Base-by-base conservation (phyloP, 2,329 filamentous ascomycete genomes). In the Aureobasidium namibiae region DNA sequence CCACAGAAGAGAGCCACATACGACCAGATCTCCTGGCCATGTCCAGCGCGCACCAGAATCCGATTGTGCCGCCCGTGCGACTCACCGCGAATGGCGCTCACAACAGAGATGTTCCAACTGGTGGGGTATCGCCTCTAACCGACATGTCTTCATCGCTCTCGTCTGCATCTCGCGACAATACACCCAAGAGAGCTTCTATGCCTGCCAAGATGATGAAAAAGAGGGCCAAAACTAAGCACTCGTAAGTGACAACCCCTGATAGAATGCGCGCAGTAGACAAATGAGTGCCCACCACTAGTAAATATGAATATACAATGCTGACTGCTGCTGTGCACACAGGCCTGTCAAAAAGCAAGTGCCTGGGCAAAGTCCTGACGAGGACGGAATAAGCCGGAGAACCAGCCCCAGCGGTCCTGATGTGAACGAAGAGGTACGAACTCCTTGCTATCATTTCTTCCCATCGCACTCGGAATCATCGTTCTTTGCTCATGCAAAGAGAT, bases 261-360 rank as follows among this genome's bases (percentile, higher is more conserved):
- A 60, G 11, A 18, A 33, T 39, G 14, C 26, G 50, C 26, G 9
- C 33, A 24, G 18, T 24, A 13, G 16, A 21, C 29, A 36, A 4
- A 34, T 36, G 23, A 45, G 23, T 29, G 42, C 23, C 18, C 18
- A 16, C 46, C 13, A 38, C 16, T 18, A 14, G 29, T 29, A 18
- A 23, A 21, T 2, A 33, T 7, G 50, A 42, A 42, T 42, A 23
- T 39, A 26, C 10, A 7, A 56, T 56, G 50, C 52, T 56, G 42
- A 56, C 29, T 39, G 18, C 16, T 24, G 24, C 9, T 45, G 41
- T 44, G 64, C 68, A 66, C 64, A 61, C 70, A 92, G 88, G 65
- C 88, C 88, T 45, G 80, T 87, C 72, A 92, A 92, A 77, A 90
- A 88, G 76, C 87, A 86, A 72, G 79, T 80, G 62, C 82, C 84